Percentiles rank a stretch among this genome's conserved stretches.
Evolutionary conservation across 495 filamentous ascomycete species (phyloP).

Genomic region (Hypoxylon fuscum): DNA sequence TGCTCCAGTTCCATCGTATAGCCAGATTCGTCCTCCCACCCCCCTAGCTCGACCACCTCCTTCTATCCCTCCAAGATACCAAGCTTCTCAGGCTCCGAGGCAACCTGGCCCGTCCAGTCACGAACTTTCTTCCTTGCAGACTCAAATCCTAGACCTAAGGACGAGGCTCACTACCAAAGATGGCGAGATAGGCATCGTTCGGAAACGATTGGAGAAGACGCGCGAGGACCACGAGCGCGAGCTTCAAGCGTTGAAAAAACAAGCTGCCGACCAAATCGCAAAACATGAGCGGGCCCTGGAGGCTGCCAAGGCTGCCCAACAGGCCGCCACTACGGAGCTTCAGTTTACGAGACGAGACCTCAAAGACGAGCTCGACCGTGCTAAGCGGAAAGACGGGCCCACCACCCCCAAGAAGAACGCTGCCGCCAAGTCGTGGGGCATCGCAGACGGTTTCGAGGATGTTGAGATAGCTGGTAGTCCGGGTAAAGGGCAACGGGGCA

Average conservation of each 20-base stretch:
- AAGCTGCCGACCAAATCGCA: conserved; percentile 55
- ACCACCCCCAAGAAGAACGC: conserved; percentile 59
- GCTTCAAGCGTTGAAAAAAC: conserved; percentile 53
- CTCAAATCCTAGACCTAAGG: conserved; percentile 50
- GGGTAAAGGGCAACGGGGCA: conserved; percentile 50
- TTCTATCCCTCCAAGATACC: conserved; percentile 37
- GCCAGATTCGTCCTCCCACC: conserved; percentile 39
- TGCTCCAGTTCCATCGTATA: conserved; percentile 25
- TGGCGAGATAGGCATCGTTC: conserved; percentile 62
- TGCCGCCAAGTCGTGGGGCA: conserved; percentile 48
- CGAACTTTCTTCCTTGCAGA: conserved; percentile 38
- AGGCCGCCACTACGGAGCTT: conserved; percentile 58
- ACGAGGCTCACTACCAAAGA: conserved; percentile 54
- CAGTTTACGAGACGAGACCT: conserved; percentile 63
- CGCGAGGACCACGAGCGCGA: conserved; percentile 56
- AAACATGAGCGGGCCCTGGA: conserved; percentile 58
- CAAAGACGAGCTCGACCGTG: conserved; percentile 55
- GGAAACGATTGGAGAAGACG: conserved; percentile 59
- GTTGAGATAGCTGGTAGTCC: conserved; percentile 59
- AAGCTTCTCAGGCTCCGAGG: conserved; percentile 40
- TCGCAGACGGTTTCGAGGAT: conserved; percentile 64
- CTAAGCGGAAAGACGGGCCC: conserved; percentile 47
- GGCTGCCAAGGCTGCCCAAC: conserved; percentile 55
- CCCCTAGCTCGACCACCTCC: conserved; percentile 38
- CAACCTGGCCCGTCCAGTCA: conserved; percentile 23